Percentiles rank a stretch among this genome's conserved stretches.
These are phyloP conservation scores for Multifurca ochricompacta DNA, from an alignment of 768 basidiomycete species.

Conservation along the genomic window DNA sequence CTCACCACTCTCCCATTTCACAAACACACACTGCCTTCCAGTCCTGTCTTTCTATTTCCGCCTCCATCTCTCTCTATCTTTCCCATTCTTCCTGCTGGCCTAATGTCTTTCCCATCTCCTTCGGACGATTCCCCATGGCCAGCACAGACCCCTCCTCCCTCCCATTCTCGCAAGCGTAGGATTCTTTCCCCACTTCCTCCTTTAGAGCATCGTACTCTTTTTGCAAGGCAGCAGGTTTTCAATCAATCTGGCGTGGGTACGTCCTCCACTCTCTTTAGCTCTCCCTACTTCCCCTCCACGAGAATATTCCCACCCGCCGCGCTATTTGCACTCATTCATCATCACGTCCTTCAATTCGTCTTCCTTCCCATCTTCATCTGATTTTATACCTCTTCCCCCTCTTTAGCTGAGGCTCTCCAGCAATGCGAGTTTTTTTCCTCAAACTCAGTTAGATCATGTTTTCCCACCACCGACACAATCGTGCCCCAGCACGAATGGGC, in stretches of 20 bases:
- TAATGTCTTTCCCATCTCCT: conserved; percentile 33
- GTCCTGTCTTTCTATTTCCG: not conserved
- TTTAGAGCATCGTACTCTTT: conserved; percentile 14
- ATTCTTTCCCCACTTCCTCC: not conserved
- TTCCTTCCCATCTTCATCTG: not conserved
- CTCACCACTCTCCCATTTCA: not conserved
- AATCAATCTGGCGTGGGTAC: conserved; percentile 19
- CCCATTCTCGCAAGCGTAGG: conserved; percentile 24
- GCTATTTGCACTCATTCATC: not conserved
- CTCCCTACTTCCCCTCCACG: not conserved
- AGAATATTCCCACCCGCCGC: not conserved
- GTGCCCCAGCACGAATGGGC: conserved; percentile 72
- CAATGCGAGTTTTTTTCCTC: conserved; percentile 50
- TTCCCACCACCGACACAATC: conserved; percentile 45
- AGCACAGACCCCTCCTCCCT: conserved; percentile 29
- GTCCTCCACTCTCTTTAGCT: not conserved
- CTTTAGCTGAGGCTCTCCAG: conserved; percentile 32
- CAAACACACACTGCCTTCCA: not conserved
- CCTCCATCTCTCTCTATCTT: conserved; percentile 6
- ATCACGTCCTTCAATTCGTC: not conserved
- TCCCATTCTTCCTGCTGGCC: conserved; percentile 19
- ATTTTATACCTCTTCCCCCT: conserved; percentile 11
- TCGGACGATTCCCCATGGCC: conserved; percentile 39
- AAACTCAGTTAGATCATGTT: conserved; percentile 75
- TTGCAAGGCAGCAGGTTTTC: conserved; percentile 15